Conservation (phyloP, 1,284 basidiomycete genomes). For the Puccinia triticina region DNA sequence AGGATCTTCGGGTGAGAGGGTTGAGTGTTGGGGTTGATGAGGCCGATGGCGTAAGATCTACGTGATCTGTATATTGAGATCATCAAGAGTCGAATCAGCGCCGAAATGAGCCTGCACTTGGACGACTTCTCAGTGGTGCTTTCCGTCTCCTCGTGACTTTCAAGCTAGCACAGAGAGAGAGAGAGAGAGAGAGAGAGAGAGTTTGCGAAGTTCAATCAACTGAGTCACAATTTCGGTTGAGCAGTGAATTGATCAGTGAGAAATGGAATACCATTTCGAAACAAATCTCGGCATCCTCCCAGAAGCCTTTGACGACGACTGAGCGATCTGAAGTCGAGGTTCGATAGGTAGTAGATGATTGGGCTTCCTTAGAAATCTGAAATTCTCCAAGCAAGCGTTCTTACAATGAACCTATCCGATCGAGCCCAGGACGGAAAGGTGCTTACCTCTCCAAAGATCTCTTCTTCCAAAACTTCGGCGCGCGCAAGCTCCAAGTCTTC, state of each 20-base stretch:
- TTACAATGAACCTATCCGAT: neutral
- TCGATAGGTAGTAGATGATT: constrained; percentile 20
- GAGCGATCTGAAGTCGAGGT: constrained; percentile 38
- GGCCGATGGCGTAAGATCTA: constrained; percentile 7
- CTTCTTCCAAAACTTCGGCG: constrained; percentile 48
- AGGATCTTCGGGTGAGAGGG: constrained; percentile 29
- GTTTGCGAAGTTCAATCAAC: no score
- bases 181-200: no score
- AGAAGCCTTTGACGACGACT: constrained; percentile 39
- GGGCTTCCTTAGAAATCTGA: constrained; percentile 49
- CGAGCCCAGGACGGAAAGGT: neutral
- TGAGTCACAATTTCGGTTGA: neutral
- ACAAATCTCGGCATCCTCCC: constrained; percentile 30
- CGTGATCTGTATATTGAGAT: constrained; percentile 43
- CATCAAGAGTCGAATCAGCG: constrained; percentile 45
- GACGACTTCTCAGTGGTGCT: neutral
- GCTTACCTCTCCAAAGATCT: constrained; percentile 49
- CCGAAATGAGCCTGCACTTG: constrained; percentile 35
- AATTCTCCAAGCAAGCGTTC: neutral
- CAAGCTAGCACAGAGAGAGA: constrained; percentile 21
- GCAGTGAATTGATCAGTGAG: neutral
- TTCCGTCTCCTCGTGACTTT: constrained; percentile 9
- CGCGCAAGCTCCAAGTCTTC: constrained; percentile 39
- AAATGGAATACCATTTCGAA: constrained; percentile 46
- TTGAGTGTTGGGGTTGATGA: neutral